Evolutionary conservation across 495 filamentous ascomycete species (phyloP), one percentile per base, ranked within the genome.

Genomic region (Chaetomium cochliodes): DNA sequence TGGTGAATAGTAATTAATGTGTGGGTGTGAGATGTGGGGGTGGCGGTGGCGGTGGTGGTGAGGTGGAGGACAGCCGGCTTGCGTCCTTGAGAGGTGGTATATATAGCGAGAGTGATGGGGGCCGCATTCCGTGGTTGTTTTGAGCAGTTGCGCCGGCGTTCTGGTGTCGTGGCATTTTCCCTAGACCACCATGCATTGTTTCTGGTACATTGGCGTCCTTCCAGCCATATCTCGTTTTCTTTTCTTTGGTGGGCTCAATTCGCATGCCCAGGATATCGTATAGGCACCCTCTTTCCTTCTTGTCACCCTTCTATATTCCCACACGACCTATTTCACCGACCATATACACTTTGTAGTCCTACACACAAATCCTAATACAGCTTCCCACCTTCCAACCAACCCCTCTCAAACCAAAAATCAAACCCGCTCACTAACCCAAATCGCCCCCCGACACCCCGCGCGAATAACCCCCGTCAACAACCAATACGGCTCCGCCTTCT

Each of bases 381-480:
- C 33, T 11, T 37, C 33, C 33, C 33, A 37, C 33, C 5, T 12
- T 8, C 6, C 6, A 30, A 30, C n/a, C n/a, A n/a, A n/a, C n/a
- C n/a, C n/a, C n/a, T n/a, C n/a, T 41, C 39, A 41, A 41, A 41
- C 12, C 41, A 37, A 3, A 4, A 44, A 16, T 46, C 37, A 59
- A 83, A 96, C 82, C 71, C 84, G 86, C 76, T 96, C 92, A 69
- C 88, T 97, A 58, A 97, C 86, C 88, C 92, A 96, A 66, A 98
- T 98, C 2, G 94, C 94, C 1, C 89, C 87, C 67, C 88, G 84
- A 75, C 94, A 98, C 18, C 96, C 94, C 13, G 89, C 83, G 52
- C 92, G 83, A 65, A 98, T 97, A 33, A 91, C 82, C 58, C 89
- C 88, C n/a, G 92, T 96, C 66, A 98, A 79, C 63, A 96, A 73